Evolutionary conservation across 208 protist genomes (phyloP).

Genomic region (Crithidia brevicula): DNA sequence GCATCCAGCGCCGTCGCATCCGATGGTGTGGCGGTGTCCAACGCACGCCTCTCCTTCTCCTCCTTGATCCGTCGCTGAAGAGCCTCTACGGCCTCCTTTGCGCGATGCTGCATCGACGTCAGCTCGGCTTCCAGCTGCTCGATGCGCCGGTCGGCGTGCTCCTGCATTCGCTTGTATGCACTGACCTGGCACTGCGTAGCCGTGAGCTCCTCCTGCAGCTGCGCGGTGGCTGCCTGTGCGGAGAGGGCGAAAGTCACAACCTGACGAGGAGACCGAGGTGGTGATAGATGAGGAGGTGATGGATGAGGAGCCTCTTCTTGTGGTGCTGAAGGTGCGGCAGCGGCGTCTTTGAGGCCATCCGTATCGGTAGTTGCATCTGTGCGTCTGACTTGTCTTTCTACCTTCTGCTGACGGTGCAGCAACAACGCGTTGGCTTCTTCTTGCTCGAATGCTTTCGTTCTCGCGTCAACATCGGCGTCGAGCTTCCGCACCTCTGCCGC

Average conservation of each 20-base stretch:
- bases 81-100: background rate
- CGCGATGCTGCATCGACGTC: background rate
- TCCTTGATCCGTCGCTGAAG: background rate
- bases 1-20: slow-evolving; percentile 1
- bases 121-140: slow-evolving; percentile 25
- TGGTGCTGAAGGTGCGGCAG: background rate
- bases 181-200: slow-evolving; percentile 7
- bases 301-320: background rate
- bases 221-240: slow-evolving; percentile 3
- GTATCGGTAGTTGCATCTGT: background rate
- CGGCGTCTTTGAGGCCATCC: too few relatives aligned
- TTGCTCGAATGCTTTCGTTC: too few relatives aligned
- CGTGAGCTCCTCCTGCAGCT: slow-evolving; percentile 19
- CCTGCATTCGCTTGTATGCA: slow-evolving; percentile 20
- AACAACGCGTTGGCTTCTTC: background rate
- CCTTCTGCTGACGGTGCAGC: background rate
- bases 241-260: slow-evolving; percentile 13
- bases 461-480: too few relatives aligned
- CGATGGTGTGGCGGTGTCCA: background rate
- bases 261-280: background rate
- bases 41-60: background rate
- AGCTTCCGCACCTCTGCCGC: slow-evolving; percentile 3
- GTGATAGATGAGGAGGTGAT: background rate
- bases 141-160: slow-evolving; percentile 16
- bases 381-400: background rate